These are phyloP conservation scores for Paraphoma sp. DNA, from an alignment of 2,329 filamentous ascomycete species.

Conservation along the genomic window DNA sequence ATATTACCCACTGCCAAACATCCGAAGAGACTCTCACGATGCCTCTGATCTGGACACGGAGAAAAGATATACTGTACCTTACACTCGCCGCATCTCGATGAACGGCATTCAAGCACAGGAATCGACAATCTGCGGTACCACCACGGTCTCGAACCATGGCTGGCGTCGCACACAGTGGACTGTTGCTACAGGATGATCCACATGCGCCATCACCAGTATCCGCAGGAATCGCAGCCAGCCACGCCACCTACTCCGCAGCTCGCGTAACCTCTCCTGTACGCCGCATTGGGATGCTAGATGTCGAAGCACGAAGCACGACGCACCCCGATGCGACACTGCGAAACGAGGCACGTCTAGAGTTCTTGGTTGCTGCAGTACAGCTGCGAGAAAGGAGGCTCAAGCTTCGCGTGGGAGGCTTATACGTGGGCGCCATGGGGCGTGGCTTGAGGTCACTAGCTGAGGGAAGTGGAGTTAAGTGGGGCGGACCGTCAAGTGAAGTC, in stretches of 20 bases:
- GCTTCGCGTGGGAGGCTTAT: constrained; percentile 6
- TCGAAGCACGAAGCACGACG: neutral
- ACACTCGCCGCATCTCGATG: constrained; percentile 36
- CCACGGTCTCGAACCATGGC: constrained; percentile 37
- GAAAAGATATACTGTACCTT: constrained; percentile 17
- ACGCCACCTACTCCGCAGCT: neutral
- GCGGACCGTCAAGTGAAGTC: neutral
- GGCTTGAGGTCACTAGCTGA: constrained; percentile 37
- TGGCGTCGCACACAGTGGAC: constrained; percentile 47
- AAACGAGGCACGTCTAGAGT: neutral
- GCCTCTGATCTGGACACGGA: constrained; percentile 11
- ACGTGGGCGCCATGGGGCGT: constrained; percentile 2
- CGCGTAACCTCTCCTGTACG: neutral
- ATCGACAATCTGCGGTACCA: constrained; percentile 27
- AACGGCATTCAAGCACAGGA: constrained; percentile 21
- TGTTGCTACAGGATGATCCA: constrained; percentile 35
- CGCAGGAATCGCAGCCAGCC: neutral
- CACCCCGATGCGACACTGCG: neutral
- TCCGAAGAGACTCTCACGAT: constrained; percentile 25
- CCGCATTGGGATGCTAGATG: neutral
- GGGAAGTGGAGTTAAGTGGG: constrained; percentile 15
- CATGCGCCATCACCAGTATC: constrained; percentile 1
- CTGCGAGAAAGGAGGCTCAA: neutral
- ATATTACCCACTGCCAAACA: constrained; percentile 41
- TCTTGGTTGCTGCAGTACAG: neutral